phyloP scores from a whole-genome alignment of 306 rosid genomes.

The Parietaria judaica region DNA sequence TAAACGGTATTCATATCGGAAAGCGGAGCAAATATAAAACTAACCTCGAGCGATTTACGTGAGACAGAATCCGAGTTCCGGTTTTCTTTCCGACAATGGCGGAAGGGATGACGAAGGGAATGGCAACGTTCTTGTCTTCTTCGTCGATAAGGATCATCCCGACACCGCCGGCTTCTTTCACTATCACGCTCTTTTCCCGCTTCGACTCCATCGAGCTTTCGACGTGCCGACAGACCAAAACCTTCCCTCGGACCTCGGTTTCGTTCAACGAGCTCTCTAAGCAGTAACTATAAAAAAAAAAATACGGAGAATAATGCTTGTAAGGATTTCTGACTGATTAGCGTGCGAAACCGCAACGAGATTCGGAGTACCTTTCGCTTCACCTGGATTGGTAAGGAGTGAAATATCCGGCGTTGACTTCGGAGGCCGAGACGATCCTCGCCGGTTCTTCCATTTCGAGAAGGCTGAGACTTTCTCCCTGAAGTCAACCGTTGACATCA shows the following conservation, averaged over 20 bases:
- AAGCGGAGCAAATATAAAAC: slow-evolving; percentile 5
- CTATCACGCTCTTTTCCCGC: slow-evolving; percentile 51
- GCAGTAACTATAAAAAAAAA: slow-evolving; percentile 47
- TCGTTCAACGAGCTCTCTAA: slow-evolving; percentile 62
- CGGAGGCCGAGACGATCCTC: slow-evolving; percentile 53
- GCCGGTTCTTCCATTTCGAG: slow-evolving; percentile 47
- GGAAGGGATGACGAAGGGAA: slow-evolving; percentile 67
- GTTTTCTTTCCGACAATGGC: slow-evolving; percentile 44
- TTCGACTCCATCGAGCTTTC: slow-evolving; percentile 59
- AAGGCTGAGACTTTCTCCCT: slow-evolving; percentile 68
- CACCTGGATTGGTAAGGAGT: slow-evolving; percentile 96
- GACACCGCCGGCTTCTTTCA: slow-evolving; percentile 61
- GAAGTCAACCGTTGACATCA: slow-evolving; percentile 12
- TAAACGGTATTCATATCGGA: too few relatives aligned
- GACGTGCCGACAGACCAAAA: slow-evolving; percentile 59
- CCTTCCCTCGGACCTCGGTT: slow-evolving; percentile 67
- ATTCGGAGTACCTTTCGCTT: slow-evolving; percentile 59
- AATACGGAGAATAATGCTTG: slow-evolving; percentile 19
- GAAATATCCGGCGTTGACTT: slow-evolving; percentile 68
- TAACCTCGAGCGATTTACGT: slow-evolving; percentile 46
- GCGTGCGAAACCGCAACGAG: slow-evolving; percentile 15
- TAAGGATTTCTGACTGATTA: slow-evolving; percentile 21
- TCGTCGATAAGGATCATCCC: slow-evolving; percentile 75
- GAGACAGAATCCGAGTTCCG: slow-evolving; percentile 40
- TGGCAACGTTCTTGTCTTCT: slow-evolving; percentile 42